Evolutionary conservation across 352 stramenopile species (phyloP), one percentile per base, ranked within the genome.

Genomic region (Phytophthora pisi): DNA sequence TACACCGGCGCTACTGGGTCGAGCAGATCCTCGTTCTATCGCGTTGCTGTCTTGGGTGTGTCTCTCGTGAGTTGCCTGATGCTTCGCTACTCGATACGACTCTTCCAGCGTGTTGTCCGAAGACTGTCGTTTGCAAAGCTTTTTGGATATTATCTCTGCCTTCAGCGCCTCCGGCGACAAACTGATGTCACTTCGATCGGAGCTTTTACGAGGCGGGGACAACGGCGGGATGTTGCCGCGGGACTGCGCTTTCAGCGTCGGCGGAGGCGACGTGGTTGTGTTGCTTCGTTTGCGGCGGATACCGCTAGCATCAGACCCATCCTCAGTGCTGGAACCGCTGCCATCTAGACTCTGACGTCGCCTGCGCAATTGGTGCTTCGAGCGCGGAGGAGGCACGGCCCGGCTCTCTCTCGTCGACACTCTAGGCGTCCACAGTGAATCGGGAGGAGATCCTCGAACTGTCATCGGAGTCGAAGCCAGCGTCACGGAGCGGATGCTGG

Each of bases 201-300:
- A 68, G 50, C 57, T 18, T 5, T 66, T 74, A 54, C 43, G 62
- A 16, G 51, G 18, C 8, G 72, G 68, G 38, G 72, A 74, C 45
- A 72, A 59, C 7, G 57, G 31, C 24, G 46, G 40, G n/a, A 34
- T 20, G 42, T 51, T 61, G 13, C 23, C 58, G n/a, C 51, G 31
- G 13, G 53, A 15, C 18, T 57, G 50, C 4, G 50, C 18, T 53
- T 64, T 63, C 4, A 64, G 34, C 3, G 66, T 70, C 15, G 62
- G 42, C 3, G 68, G 34, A 5, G 66, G 65, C 34, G 68, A 61
- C 30, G 62, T 61, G 28, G 78, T 82, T 8, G 78, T 88, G 40
- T 89, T 91, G 52, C 81, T 91, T n/a, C 85, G 81, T 63, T 93
- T 93, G 7, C 85, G 79, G 9, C 82, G 75, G 23, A 73, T 72